phyloP scores from a whole-genome alignment of 371 early-diverging fungal genomes.

The Blastocladiella emersonii region DNA sequence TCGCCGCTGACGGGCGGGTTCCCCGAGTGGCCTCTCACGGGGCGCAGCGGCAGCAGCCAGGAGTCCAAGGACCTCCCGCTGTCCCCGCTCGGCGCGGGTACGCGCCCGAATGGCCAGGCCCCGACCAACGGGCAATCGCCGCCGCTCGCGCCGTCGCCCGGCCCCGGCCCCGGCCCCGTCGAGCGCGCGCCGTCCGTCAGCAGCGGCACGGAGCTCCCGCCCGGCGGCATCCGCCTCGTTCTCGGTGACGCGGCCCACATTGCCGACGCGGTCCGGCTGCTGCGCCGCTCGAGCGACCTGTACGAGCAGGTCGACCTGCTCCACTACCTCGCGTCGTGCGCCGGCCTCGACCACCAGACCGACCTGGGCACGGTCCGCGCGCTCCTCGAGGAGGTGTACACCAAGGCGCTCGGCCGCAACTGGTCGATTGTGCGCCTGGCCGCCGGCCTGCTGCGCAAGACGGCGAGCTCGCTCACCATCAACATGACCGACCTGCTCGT shows the following conservation, averaged over 20 bases:
- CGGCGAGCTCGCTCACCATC: conserved; percentile 56
- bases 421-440: conserved; percentile 76
- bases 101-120: no score
- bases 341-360: conserved; percentile 38
- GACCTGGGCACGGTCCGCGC: conserved; percentile 36
- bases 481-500: conserved; percentile 71
- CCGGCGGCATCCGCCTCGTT: conserved; percentile 35
- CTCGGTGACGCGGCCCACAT: conserved; percentile 50
- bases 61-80: no score
- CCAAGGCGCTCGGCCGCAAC: conserved; percentile 53
- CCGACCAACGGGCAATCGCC: no score
- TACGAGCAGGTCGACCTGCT: conserved; percentile 72
- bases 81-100: no score
- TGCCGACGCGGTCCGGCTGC: conserved; percentile 42
- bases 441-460: conserved; percentile 59
- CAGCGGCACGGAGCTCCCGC: neutral
- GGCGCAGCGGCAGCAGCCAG: no score
- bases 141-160: neutral
- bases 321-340: conserved; percentile 63
- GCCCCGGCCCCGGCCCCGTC: neutral
- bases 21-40: no score
- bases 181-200: neutral
- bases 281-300: conserved; percentile 51
- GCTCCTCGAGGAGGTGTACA: conserved; percentile 67
- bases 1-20: neutral